Percentiles rank a stretch among this genome's conserved stretches.
Conservation (phyloP, 768 basidiomycete species). For the Pleurotus pulmonarius region DNA sequence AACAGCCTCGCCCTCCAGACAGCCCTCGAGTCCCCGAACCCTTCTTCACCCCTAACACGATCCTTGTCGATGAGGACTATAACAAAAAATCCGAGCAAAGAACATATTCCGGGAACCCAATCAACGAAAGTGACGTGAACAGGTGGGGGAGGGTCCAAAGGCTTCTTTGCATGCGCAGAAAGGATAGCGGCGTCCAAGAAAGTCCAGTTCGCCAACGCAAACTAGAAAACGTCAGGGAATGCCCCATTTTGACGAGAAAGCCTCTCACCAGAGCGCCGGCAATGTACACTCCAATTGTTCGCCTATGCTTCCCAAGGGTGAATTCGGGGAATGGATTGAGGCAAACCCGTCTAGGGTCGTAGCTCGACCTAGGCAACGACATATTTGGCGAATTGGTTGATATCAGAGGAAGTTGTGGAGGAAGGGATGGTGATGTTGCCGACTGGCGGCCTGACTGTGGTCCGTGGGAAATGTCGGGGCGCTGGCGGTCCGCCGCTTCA, state of each 20-base stretch:
- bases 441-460: not conserved
- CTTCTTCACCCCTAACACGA: conserved; percentile 73
- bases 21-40: conserved; percentile 75
- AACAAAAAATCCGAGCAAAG: conserved; percentile 86
- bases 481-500: not conserved
- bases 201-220: conserved; percentile 92
- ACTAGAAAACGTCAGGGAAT: conserved; percentile 43
- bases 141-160: conserved; percentile 59
- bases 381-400: conserved; percentile 24
- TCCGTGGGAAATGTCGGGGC: not conserved
- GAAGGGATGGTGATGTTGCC: not conserved
- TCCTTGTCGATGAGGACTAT: conserved; percentile 96
- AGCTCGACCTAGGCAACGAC: conserved; percentile 68
- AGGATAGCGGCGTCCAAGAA: conserved; percentile 92
- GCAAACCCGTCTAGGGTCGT: conserved; percentile 87
- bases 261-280: conserved; percentile 82
- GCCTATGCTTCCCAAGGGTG: conserved; percentile 69
- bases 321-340: conserved; percentile 82
- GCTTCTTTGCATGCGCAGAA: conserved; percentile 80
- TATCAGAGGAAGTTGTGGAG: not conserved
- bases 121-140: conserved; percentile 88
- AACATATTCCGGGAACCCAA: conserved; percentile 96
- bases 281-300: conserved; percentile 85
- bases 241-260: not conserved
- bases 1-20: conserved; percentile 91